Evolutionary conservation across 164 flowering plant genomes (phyloP), one percentile per base, ranked within the genome.

Genomic region (Warburgia ugandensis): DNA sequence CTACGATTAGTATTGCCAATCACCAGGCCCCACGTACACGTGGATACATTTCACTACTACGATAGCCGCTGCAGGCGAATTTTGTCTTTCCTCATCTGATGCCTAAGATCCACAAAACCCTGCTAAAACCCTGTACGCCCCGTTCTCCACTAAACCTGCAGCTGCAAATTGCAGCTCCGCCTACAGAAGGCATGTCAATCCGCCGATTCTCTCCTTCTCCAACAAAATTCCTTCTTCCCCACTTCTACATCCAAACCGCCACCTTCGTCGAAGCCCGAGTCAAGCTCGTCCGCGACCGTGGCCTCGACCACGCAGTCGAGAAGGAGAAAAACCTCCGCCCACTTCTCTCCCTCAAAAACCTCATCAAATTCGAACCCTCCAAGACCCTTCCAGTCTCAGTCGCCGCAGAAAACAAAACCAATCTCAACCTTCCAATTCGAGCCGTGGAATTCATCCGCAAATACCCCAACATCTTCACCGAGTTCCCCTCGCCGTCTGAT

Each of bases 291-390:
- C 68, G 92, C 37, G 99, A 92, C 62, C 70, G 92, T 13, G 96
- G 75, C 33, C 79, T 88, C 29, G 99, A 92, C 66, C 99, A 92
- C 61, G 79, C 79, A 2, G 95, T 88, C 17, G 89, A 81, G 69
- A 76, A 73, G 39, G 95, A 88, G 55, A 75, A 62, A 58, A 67
- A 81, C 61, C 78, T 88, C 20, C 50, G 50, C n/a, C 80, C 94
- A 2, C 10, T 81, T 17, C 20, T 81, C 51, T 63, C 74, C 63
- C 60, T 85, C 72, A 91, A 85, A 51, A 75, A 80, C 73, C 68
- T 91, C 58, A 70, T 87, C 73, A 69, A 66, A 29, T 63, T 77
- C 20, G 83, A 83, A 60, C 98, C 98, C 5, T 74, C 92, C 45
- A 83, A 80, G 31, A 73, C 92, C 39, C 59, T 83, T 32, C 94